Evolutionary conservation across 2,329 filamentous ascomycete genomes (phyloP), one percentile per base, ranked within the genome.

Genomic region (Stemphylium beticola): DNA sequence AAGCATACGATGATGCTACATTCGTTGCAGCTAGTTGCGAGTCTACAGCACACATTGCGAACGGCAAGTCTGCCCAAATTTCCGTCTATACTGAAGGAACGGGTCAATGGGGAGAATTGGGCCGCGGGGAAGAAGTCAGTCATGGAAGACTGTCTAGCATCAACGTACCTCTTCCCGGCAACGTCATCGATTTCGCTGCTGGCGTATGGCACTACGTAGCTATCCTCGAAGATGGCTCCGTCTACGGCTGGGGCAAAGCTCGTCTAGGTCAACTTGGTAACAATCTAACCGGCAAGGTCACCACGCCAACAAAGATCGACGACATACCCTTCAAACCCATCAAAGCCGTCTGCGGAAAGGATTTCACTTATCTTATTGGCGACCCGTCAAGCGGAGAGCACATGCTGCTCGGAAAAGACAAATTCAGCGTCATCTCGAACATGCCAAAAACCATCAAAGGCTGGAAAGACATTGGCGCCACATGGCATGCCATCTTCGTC

Each of bases 221-320:
- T 1, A 83, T 97, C 0, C 76, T 96, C 3, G 83, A 83, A 38
- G 88, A 89, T 69, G 93, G 93, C 0, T 82, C 89, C 14, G 87
- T 88, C 1, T 96, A 90, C 71, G 93, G 92, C 2, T 98, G 93
- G 93, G 95, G 95, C 0, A 91, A 87, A 65, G 88, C 90, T 12
- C 84, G 92, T 20, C 95, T 96, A 70, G 91, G 91, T 0, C 93
- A 99, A 72, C 77, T 96, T 1, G 93, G 92, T 0, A 75, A 49
- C 2, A 37, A 42, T 79, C 37, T 82, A 0, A 38, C 59, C 10
- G 83, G 79, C 77, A 76, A 77, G 24, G 78, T 65, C 36, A 46
- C 43, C 8, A 24, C 41, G 20, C 67, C 65, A 8, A 62, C 61
- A 4, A 51, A 51, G 22, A 55, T 69, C 40, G 54, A 66, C 3